Percentiles rank a stretch among this genome's conserved stretches.
Evolutionary conservation across 1,284 basidiomycete genomes (phyloP).

Genomic region (Moesziomyces globuligerus): DNA sequence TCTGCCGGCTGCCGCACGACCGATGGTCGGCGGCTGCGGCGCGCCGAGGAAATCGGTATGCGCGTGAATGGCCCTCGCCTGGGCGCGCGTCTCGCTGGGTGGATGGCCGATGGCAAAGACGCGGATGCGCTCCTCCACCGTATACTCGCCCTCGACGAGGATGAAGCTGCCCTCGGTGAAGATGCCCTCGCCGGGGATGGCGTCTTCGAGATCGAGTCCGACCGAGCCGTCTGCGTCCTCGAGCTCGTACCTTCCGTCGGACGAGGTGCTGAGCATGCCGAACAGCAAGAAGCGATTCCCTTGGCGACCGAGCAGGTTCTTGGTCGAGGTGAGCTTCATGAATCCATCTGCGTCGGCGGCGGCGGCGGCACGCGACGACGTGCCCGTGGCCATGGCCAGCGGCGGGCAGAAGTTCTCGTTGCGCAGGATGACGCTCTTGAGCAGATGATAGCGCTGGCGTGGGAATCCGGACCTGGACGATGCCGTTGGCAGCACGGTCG

Average conservation of each 20-base stretch:
- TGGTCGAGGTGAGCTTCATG: slow-evolving; percentile 84
- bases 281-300: slow-evolving; percentile 91
- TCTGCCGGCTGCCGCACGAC: slow-evolving; percentile 4
- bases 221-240: slow-evolving; percentile 95
- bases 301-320: slow-evolving; percentile 90
- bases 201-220: slow-evolving; percentile 84
- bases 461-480: slow-evolving; percentile 44
- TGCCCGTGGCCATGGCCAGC: slow-evolving; percentile 36
- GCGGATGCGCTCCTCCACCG: slow-evolving; percentile 84
- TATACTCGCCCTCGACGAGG: slow-evolving; percentile 95
- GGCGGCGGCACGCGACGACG: slow-evolving; percentile 9
- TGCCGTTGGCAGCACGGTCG: slow-evolving; percentile 52
- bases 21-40: slow-evolving; percentile 23
- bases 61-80: slow-evolving; percentile 40
- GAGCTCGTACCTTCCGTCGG: slow-evolving; percentile 87
- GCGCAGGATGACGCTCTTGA: slow-evolving; percentile 57
- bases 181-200: slow-evolving; percentile 87
- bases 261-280: slow-evolving; percentile 88
- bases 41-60: slow-evolving; percentile 78
- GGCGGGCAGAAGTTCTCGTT: slow-evolving; percentile 66
- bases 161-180: slow-evolving; percentile 97
- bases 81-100: slow-evolving; percentile 70
- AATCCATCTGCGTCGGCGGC: slow-evolving; percentile 34
- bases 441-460: slow-evolving; percentile 54
- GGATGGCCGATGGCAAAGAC: slow-evolving; percentile 97